A percentile compares a stretch with the other conserved stretches of the same genome.
phyloP scores from a whole-genome alignment of 345 rosid genomes.

The Salix viminalis region DNA sequence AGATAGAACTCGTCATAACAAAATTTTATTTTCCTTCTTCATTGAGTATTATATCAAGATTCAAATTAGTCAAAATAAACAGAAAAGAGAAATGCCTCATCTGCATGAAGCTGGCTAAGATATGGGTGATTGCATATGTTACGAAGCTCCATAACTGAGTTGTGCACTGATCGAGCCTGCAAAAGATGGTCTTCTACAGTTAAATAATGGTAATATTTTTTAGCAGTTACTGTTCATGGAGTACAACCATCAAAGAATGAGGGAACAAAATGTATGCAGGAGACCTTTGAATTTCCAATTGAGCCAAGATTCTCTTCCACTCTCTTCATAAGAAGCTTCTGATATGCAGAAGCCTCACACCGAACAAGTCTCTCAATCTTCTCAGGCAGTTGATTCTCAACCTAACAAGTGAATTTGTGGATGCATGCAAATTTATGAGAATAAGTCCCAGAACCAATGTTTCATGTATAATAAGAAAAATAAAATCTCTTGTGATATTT shows the following conservation, averaged over 20 bases:
- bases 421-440: slow-evolving; percentile 10
- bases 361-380: slow-evolving; percentile 89
- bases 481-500: not conserved
- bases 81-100: slow-evolving; percentile 53
- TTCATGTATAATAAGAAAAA: not conserved
- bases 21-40: not conserved
- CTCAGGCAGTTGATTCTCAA: slow-evolving; percentile 84
- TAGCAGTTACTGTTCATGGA: not conserved
- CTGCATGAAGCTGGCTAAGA: slow-evolving; percentile 90
- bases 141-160: slow-evolving; percentile 93
- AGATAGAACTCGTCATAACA: not conserved
- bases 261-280: not conserved
- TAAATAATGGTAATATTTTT: not conserved
- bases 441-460: not conserved
- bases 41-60: slow-evolving; percentile 1
- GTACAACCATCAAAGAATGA: not conserved
- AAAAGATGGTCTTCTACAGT: slow-evolving; percentile 9
- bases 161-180: slow-evolving; percentile 84
- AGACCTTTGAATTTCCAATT: slow-evolving; percentile 77
- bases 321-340: slow-evolving; percentile 87
- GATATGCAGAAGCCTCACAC: slow-evolving; percentile 94
- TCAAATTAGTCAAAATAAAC: slow-evolving; percentile 4
- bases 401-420: slow-evolving; percentile 41
- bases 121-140: slow-evolving; percentile 96
- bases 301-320: slow-evolving; percentile 91